Base-by-base conservation (phyloP, 371 early-diverging fungal species). In the Blakeslea trispora region DNA sequence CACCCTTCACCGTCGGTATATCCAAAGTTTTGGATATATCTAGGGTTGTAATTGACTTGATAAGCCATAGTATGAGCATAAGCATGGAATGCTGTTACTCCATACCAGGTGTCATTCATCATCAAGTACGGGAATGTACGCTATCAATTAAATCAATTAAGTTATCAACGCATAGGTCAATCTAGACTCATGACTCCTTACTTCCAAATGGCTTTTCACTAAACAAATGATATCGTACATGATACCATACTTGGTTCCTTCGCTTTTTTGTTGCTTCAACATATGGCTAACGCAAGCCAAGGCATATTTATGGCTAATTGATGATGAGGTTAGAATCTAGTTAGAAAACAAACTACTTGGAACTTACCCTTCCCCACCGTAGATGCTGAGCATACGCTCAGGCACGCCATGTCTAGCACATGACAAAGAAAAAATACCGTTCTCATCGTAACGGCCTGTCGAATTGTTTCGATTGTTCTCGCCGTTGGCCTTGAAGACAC, bases 371-470 rank as follows among this genome's bases (percentile, higher is more conserved):
- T 15, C 24, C 48, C 22, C 8, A 34, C 32, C 22, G 8, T 18
- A 17, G 37, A 11, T 10, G 44, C 6, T 5, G 45, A 35, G 37
- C 58, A 57, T 10, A 32, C 43, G 35, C 31, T 57, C 53, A 45
- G 40, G 55, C n/a, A 55, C 14, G 39, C 45, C 55, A 37, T 55
- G 55, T 18, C 55, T 22, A 22, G 43, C 47, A 45, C 39, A 55
- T 8, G 41, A 21, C 32, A 31, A 21, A 13, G 37, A 32, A n/a
- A 55, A 37, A n/a, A 55, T 5, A 11, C 55, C 55, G 13, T n/a
- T 37, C 46, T 46, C 55, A 21, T 55, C 34, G 28, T 28, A 28
- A 28, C 28, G 7, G 7, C 28, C 28, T 28, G 28, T 5, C 7
- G 28, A 28, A 7, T 3, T 28, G 28, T 28, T 28, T 3, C 28